phyloP scores from a whole-genome alignment of 768 basidiomycete species.

The Lactarius evosmus region DNA sequence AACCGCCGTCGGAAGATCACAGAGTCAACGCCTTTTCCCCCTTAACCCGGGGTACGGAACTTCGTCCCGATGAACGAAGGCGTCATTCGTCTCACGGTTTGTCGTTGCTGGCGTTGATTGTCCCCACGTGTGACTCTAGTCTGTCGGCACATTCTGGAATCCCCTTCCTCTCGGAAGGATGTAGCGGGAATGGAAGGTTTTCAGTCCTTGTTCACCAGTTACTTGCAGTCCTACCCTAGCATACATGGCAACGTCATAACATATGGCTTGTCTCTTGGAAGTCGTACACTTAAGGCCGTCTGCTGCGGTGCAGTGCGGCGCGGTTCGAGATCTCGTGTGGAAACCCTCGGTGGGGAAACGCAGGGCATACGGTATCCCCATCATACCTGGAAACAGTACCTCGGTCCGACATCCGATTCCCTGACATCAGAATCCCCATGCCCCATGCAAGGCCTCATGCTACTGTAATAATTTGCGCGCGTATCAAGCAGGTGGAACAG shows the following conservation, averaged over 20 bases:
- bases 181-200: neutral
- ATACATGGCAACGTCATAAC: neutral
- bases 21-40: neutral
- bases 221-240: neutral
- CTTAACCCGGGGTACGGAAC: neutral
- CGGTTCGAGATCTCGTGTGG: neutral
- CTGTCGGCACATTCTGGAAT: slow-evolving; percentile 2
- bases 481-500: neutral
- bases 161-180: neutral
- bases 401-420: slow-evolving; percentile 19
- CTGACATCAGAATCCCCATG: neutral
- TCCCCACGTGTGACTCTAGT: neutral
- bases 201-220: neutral
- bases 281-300: neutral
- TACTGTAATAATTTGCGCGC: neutral
- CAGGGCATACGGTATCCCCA: neutral
- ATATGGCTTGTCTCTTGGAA: neutral
- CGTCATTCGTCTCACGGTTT: slow-evolving; percentile 14
- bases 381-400: neutral
- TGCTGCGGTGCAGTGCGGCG: neutral
- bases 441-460: too few relatives aligned
- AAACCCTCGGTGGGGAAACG: neutral
- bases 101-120: neutral
- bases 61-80: slow-evolving; percentile 6
- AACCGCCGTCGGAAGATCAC: slow-evolving; percentile 6